Evolutionary conservation across 2,329 filamentous ascomycete species (phyloP).

Genomic region (Penicillium sp.): DNA sequence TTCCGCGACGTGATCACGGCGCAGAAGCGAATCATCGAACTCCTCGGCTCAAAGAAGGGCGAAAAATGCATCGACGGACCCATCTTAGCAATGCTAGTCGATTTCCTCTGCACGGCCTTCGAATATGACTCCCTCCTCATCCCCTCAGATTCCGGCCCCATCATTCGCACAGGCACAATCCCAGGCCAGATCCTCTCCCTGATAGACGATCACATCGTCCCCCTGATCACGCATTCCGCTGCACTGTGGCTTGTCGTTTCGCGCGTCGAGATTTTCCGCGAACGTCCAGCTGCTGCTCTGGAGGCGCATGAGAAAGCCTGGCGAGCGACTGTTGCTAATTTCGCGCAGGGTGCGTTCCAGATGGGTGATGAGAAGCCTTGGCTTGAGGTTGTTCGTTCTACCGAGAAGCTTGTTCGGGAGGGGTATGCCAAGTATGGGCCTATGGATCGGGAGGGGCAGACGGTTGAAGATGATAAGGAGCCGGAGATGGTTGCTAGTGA

Average conservation of each 20-base stretch:
- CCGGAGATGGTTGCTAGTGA: constrained; percentile 67
- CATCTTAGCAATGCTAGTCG: constrained; percentile 69
- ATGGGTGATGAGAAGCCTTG: constrained; percentile 64
- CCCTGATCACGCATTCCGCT: constrained; percentile 77
- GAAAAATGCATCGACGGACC: constrained; percentile 76
- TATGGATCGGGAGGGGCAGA: constrained; percentile 56
- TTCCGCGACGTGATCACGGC: constrained; percentile 74
- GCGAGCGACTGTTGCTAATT: constrained; percentile 61
- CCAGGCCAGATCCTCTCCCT: constrained; percentile 60
- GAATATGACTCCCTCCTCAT: constrained; percentile 39
- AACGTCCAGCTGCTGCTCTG: constrained; percentile 68
- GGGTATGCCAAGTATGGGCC: constrained; percentile 77
- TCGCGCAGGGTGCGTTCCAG: constrained; percentile 45
- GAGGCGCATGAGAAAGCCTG: constrained; percentile 87
- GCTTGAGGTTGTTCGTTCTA: constrained; percentile 71
- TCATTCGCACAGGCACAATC: constrained; percentile 54
- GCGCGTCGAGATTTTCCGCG: constrained; percentile 69
- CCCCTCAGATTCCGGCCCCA: constrained; percentile 31
- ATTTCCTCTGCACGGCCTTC: constrained; percentile 61
- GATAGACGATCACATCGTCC: constrained; percentile 71
- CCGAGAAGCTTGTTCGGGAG: constrained; percentile 71
- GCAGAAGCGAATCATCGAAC: constrained; percentile 69
- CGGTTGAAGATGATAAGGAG: constrained; percentile 43
- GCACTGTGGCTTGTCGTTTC: constrained; percentile 75
- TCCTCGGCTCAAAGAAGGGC: constrained; percentile 63